Percentiles rank a stretch among this genome's conserved stretches.
These are phyloP conservation scores for Mitragyna speciosa DNA, from an alignment of 257 asterid genomes.

Conservation along the genomic window DNA sequence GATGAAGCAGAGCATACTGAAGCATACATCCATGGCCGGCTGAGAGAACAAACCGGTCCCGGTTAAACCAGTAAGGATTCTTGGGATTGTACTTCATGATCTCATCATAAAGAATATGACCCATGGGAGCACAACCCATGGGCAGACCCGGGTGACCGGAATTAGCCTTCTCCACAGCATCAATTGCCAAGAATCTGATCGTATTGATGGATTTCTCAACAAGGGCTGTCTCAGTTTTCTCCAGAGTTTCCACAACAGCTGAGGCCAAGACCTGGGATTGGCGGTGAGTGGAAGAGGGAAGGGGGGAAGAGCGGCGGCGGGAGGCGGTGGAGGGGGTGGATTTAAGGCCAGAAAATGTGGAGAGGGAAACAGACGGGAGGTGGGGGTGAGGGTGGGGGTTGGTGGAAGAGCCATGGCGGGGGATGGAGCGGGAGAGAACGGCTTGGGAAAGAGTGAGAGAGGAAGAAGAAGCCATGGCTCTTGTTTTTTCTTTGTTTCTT, in stretches of 20 bases:
- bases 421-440: constrained; percentile 60
- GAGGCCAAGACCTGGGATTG: constrained; percentile 42
- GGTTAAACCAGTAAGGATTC: constrained; percentile 92
- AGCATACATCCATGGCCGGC: constrained; percentile 97
- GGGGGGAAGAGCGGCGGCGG: constrained; percentile 32
- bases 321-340: constrained; percentile 38
- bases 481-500: neutral
- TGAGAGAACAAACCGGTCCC: constrained; percentile 90
- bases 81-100: constrained; percentile 95
- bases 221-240: constrained; percentile 57
- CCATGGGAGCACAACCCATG: constrained; percentile 82
- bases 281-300: constrained; percentile 13
- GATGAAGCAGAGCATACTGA: constrained; percentile 70
- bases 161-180: constrained; percentile 54
- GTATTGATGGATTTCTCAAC: constrained; percentile 67
- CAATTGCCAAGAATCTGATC: constrained; percentile 45
- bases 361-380: constrained; percentile 38
- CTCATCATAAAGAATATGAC: constrained; percentile 88
- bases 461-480: constrained; percentile 86
- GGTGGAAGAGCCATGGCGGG: constrained; percentile 37
- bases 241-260: constrained; percentile 66
- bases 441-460: constrained; percentile 91
- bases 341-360: constrained; percentile 62
- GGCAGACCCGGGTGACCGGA: constrained; percentile 58
- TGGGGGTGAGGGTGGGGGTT: neutral